These are phyloP conservation scores for Ormosia emarginata DNA, from an alignment of 306 rosid species.

Conservation along the genomic window DNA sequence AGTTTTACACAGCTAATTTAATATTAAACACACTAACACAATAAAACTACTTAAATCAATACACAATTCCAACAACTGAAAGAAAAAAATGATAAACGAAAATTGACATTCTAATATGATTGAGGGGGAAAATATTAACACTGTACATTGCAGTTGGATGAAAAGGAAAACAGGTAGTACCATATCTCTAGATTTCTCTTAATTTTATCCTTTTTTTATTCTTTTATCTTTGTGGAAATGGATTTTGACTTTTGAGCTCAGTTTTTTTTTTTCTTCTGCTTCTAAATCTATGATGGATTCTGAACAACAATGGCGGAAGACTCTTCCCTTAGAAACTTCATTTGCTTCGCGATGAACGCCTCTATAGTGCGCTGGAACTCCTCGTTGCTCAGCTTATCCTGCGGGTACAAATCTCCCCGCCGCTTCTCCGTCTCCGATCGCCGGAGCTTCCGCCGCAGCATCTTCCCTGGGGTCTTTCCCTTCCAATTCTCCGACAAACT, in stretches of 20 bases:
- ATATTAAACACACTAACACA: background rate
- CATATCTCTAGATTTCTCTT: background rate
- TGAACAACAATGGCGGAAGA: conserved; percentile 53
- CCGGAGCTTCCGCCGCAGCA: conserved; percentile 24
- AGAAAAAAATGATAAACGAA: background rate
- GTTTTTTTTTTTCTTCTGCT: background rate
- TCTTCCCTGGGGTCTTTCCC: conserved; percentile 11
- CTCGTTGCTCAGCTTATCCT: conserved; percentile 64
- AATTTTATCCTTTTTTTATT: too few species aligned
- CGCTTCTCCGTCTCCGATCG: conserved; percentile 63
- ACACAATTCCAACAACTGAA: too few species aligned
- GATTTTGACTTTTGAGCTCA: conserved; percentile 5
- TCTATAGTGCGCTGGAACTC: conserved; percentile 78
- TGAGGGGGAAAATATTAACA: background rate
- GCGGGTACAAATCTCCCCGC: conserved; percentile 20
- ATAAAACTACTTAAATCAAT: too few species aligned
- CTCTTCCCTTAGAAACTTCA: conserved; percentile 66
- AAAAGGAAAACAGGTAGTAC: background rate
- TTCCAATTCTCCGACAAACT: conserved; percentile 53
- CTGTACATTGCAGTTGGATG: conserved; percentile 13
- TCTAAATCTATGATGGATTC: conserved; percentile 10
- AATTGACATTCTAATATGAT: background rate
- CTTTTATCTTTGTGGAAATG: background rate
- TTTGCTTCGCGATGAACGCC: conserved; percentile 73
- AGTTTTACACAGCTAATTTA: background rate